phyloP scores from a whole-genome alignment of 176 grass and related monocot genomes.

The sorghum (Sorghum bicolor) region DNA sequence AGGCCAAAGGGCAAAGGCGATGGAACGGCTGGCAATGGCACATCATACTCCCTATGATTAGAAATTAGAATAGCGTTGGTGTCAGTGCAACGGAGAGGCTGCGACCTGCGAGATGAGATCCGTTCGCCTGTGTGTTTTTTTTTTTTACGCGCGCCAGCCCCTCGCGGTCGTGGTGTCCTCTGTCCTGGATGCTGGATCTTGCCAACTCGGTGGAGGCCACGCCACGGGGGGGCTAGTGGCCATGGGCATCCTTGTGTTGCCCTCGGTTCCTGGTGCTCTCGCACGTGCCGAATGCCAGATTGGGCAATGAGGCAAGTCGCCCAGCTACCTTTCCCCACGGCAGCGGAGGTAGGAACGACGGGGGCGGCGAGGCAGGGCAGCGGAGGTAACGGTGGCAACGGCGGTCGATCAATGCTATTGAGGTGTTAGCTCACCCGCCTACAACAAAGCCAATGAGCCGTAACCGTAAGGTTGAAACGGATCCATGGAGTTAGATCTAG shows the following conservation, averaged over 20 bases:
- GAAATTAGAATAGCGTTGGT: conserved; percentile 34
- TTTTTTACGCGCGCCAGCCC: background rate
- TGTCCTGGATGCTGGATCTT: conserved; percentile 28
- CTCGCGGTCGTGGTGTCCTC: background rate
- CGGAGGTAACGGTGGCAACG: no score
- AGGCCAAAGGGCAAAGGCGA: background rate
- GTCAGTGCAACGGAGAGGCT: conserved; percentile 15
- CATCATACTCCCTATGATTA: background rate
- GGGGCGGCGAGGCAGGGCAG: background rate
- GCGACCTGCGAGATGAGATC: conserved; percentile 4
- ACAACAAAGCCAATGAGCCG: no score
- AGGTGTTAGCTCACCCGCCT: no score
- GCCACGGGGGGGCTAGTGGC: background rate
- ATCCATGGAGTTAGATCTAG: no score
- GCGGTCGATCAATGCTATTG: no score
- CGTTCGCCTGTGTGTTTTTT: background rate
- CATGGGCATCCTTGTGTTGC: background rate
- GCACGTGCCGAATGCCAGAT: conserved; percentile 31
- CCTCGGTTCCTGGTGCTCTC: background rate
- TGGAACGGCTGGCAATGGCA: background rate
- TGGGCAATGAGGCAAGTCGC: no score
- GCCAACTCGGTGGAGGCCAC: background rate
- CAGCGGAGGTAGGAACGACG: no score
- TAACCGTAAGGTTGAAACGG: no score
- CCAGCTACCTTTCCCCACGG: background rate